phyloP scores from a whole-genome alignment of 768 basidiomycete genomes.

The Myochromella boudieri region DNA sequence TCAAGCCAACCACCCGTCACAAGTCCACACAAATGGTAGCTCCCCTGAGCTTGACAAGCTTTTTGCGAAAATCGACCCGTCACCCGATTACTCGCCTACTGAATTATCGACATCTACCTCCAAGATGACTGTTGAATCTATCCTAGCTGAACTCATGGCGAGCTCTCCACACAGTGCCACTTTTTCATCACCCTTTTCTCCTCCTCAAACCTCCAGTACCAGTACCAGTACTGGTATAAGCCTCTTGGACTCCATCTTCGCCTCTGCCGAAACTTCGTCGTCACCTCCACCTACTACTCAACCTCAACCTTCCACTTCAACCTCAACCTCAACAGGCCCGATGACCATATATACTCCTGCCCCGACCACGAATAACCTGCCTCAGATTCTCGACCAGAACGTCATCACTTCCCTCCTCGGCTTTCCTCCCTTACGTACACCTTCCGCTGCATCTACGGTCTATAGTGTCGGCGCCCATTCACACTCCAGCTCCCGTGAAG shows the following conservation, averaged over 20 bases:
- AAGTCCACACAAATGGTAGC: constrained; percentile 22
- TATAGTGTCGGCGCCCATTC: constrained; percentile 32
- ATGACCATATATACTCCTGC: constrained; percentile 51
- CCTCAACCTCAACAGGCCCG: constrained; percentile 8
- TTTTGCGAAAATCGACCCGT: constrained; percentile 38
- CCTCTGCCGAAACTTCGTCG: constrained; percentile 49
- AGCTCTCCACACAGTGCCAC: no score
- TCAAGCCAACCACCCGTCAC: constrained; percentile 14
- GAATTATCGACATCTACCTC: constrained; percentile 31
- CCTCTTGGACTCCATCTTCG: constrained; percentile 71
- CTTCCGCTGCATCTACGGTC: constrained; percentile 37
- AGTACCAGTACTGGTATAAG: constrained; percentile 49
- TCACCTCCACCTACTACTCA: constrained; percentile 15
- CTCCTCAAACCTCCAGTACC: constrained; percentile 17
- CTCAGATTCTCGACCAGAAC: constrained; percentile 70
- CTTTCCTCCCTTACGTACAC: constrained; percentile 41
- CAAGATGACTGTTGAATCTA: constrained; percentile 44
- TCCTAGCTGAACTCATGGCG: constrained; percentile 52
- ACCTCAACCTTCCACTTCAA: constrained; percentile 13
- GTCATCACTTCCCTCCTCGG: constrained; percentile 69
- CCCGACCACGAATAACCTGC: constrained; percentile 49
- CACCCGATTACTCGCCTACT: constrained; percentile 6
- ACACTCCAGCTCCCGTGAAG: constrained; percentile 50
- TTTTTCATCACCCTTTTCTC: no score
- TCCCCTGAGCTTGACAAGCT: constrained; percentile 48